phyloP scores from a whole-genome alignment of 108 stramenopile species.

The Seminavis robusta region DNA sequence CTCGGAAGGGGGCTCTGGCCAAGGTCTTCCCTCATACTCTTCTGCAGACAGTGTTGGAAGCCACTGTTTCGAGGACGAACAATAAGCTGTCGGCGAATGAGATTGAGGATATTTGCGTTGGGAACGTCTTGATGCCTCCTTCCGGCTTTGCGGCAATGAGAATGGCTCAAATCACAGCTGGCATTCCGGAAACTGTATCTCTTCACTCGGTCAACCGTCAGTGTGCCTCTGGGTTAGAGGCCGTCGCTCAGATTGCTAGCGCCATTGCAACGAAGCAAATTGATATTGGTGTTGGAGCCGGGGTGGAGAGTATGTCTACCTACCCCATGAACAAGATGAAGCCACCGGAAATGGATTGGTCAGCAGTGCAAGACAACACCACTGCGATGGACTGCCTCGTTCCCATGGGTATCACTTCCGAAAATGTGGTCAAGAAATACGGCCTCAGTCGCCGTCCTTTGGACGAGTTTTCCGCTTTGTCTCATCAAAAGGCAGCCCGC shows the following conservation, averaged over 20 bases:
- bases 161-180: constrained; percentile 87
- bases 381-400: constrained; percentile 86
- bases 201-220: constrained; percentile 80
- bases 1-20: constrained; percentile 68
- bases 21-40: constrained; percentile 72
- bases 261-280: constrained; percentile 75
- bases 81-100: constrained; percentile 16
- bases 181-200: constrained; percentile 71
- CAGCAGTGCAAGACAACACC: constrained; percentile 32
- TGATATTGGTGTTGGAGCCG: constrained; percentile 87
- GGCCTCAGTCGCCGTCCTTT: constrained; percentile 59
- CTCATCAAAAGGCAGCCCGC: constrained; percentile 81
- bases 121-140: constrained; percentile 90
- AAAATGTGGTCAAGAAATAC: constrained; percentile 86
- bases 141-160: constrained; percentile 84
- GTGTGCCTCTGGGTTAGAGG: constrained; percentile 94
- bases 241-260: constrained; percentile 86
- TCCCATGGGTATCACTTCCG: constrained; percentile 96
- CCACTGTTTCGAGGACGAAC: constrained; percentile 16
- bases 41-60: constrained; percentile 58
- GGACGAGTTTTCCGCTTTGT: constrained; percentile 85
- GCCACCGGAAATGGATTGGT: constrained; percentile 80
- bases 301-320: constrained; percentile 90
- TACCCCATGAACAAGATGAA: constrained; percentile 61
- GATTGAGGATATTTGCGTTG: constrained; percentile 85